Percentiles rank a stretch among this genome's conserved stretches.
phyloP scores from a whole-genome alignment of 1,284 basidiomycete species.

The Ustilago sp. region DNA sequence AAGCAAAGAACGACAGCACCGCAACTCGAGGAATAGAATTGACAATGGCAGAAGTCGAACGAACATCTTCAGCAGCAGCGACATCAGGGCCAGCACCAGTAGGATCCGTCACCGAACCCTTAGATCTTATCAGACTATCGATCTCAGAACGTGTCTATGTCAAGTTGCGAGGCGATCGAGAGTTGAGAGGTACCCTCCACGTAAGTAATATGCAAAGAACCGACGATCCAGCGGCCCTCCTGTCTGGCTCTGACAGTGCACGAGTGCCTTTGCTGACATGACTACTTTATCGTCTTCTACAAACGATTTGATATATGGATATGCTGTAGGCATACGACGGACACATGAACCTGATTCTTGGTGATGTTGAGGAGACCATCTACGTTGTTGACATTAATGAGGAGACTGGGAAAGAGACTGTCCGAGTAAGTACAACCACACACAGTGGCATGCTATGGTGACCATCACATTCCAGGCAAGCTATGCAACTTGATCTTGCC shows the following conservation, averaged over 20 bases:
- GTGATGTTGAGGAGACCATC: constrained; percentile 87
- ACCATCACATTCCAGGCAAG: too few relatives aligned
- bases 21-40: not conserved
- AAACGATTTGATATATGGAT: not conserved
- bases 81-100: constrained; percentile 24
- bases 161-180: constrained; percentile 94
- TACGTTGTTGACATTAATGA: constrained; percentile 70
- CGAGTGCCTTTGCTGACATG: not conserved
- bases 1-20: not conserved
- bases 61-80: constrained; percentile 23
- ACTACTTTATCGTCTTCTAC: not conserved
- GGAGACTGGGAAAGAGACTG: constrained; percentile 70
- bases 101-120: constrained; percentile 82
- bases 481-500: too few relatives aligned
- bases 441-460: not conserved
- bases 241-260: not conserved
- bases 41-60: constrained; percentile 45
- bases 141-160: constrained; percentile 95
- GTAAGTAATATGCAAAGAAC: constrained; percentile 14
- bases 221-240: not conserved
- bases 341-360: constrained; percentile 98
- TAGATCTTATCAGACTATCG: constrained; percentile 95
- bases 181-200: constrained; percentile 91
- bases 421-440: constrained; percentile 69
- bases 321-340: constrained; percentile 85